Evolutionary conservation across 495 filamentous ascomycete species (phyloP).

Genomic region (Polyplosphaeria fusca): DNA sequence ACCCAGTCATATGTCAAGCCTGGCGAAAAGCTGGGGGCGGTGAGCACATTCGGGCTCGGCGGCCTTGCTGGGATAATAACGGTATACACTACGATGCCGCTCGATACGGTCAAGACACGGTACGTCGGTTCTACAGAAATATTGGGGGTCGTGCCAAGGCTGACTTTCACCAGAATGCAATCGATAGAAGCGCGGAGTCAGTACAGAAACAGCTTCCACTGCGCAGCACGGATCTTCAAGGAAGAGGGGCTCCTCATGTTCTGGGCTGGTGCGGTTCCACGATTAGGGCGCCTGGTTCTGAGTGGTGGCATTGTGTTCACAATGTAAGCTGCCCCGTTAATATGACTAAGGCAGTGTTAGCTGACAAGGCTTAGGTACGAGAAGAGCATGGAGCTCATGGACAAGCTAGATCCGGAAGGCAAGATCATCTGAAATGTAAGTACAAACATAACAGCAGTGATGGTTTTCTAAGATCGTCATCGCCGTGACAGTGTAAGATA

Average conservation of each 20-base stretch:
- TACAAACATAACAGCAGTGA: too few species aligned
- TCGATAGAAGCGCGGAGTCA: slow-evolving; percentile 78
- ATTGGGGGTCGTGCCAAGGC: background rate
- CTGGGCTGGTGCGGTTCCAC: slow-evolving; percentile 88
- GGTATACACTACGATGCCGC: slow-evolving; percentile 82
- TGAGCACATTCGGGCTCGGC: slow-evolving; percentile 87
- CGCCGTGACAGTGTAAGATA: too few species aligned
- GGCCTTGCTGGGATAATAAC: slow-evolving; percentile 88
- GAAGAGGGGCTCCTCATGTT: slow-evolving; percentile 88
- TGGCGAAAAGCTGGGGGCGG: slow-evolving; percentile 88
- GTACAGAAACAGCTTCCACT: slow-evolving; percentile 87
- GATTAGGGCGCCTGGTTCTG: slow-evolving; percentile 74
- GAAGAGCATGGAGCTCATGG: slow-evolving; percentile 89
- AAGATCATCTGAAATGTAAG: slow-evolving; percentile 75
- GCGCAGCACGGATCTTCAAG: slow-evolving; percentile 76
- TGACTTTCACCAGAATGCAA: slow-evolving; percentile 69
- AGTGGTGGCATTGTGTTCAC: slow-evolving; percentile 98
- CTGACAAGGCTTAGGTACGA: slow-evolving; percentile 63
- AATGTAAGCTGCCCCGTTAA: slow-evolving; percentile 55
- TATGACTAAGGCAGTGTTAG: background rate
- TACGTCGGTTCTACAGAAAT: slow-evolving; percentile 33
- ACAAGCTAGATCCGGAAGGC: slow-evolving; percentile 75
- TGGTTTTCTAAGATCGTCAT: too few species aligned
- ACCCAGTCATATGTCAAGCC: slow-evolving; percentile 90
- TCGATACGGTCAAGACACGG: slow-evolving; percentile 94